Evolutionary conservation across 2,329 filamentous ascomycete species (phyloP).

Genomic region (Diaporthe eres): DNA sequence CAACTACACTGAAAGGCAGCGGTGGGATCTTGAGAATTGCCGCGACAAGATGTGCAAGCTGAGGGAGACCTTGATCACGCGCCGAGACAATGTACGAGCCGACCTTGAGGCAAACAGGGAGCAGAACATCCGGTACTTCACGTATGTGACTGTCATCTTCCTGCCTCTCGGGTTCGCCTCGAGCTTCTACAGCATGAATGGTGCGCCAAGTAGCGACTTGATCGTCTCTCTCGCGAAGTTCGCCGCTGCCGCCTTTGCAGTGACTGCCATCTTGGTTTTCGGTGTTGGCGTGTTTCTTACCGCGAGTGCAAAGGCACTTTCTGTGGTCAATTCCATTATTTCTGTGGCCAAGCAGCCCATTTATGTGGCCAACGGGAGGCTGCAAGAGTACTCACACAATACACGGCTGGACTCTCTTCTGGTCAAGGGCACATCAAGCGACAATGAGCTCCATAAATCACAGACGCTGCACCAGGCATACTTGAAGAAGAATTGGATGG

Average conservation of each 20-base stretch:
- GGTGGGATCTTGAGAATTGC: conserved; percentile 2
- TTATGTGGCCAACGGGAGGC: neutral
- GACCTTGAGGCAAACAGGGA: conserved; percentile 42
- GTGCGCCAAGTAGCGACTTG: conserved; percentile 42
- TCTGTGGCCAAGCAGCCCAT: neutral
- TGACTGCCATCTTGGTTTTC: conserved; percentile 11
- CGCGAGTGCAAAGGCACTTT: neutral
- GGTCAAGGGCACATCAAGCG: neutral
- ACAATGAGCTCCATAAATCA: neutral
- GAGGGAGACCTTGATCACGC: neutral
- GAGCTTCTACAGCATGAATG: conserved; percentile 52
- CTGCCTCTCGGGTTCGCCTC: conserved; percentile 50
- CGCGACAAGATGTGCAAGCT: conserved; percentile 24
- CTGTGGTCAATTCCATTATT: neutral
- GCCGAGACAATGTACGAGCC: conserved; percentile 37
- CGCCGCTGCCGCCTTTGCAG: conserved; percentile 14
- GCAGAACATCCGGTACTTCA: conserved; percentile 52
- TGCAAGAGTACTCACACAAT: neutral
- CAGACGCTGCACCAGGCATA: neutral
- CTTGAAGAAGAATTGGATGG: neutral
- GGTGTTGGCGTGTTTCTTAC: neutral
- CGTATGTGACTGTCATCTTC: conserved; percentile 53
- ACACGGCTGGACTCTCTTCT: neutral
- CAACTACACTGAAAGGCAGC: neutral
- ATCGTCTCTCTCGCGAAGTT: conserved; percentile 43